These are phyloP conservation scores for Phellinidium pouzarii DNA, from an alignment of 1,284 basidiomycete genomes.

Conservation along the genomic window DNA sequence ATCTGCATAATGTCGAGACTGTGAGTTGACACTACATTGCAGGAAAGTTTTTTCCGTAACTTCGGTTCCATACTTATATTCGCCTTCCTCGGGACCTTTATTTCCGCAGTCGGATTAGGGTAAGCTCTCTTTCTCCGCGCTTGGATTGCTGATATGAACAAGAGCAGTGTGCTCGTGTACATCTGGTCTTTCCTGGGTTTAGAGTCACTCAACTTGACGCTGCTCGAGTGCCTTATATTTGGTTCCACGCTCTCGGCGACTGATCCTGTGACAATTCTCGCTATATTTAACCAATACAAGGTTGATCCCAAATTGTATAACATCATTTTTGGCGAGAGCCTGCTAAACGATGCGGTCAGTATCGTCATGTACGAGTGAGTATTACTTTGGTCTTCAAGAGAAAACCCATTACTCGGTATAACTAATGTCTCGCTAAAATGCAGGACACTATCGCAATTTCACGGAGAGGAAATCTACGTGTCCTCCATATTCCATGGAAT, in stretches of 20 bases:
- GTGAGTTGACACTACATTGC: constrained; percentile 16
- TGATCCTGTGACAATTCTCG: constrained; percentile 96
- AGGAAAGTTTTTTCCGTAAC: constrained; percentile 98
- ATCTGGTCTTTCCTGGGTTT: constrained; percentile 90
- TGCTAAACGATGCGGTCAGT: constrained; percentile 97
- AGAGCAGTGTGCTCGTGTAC: constrained; percentile 85
- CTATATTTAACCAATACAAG: constrained; percentile 98
- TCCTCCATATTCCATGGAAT: constrained; percentile 91
- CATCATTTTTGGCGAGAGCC: constrained; percentile 96
- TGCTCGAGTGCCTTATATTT: constrained; percentile 92
- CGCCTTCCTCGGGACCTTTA: constrained; percentile 95
- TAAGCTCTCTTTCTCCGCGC: constrained; percentile 36
- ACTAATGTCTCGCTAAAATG: neutral
- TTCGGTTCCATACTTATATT: constrained; percentile 97
- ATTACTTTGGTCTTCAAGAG: no score
- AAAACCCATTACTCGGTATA: constrained; percentile 11
- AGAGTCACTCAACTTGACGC: constrained; percentile 73
- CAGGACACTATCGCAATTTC: constrained; percentile 89
- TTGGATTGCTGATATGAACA: constrained; percentile 36
- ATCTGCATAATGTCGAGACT: neutral
- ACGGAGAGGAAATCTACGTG: constrained; percentile 83
- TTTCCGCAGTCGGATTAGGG: constrained; percentile 95
- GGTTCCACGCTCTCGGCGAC: constrained; percentile 96
- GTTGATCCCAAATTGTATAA: constrained; percentile 98
- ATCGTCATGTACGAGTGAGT: constrained; percentile 99